Evolutionary conservation across 2,329 filamentous ascomycete species (phyloP), one percentile per base, ranked within the genome.

Genomic region (Sporothrix brasiliensis): DNA sequence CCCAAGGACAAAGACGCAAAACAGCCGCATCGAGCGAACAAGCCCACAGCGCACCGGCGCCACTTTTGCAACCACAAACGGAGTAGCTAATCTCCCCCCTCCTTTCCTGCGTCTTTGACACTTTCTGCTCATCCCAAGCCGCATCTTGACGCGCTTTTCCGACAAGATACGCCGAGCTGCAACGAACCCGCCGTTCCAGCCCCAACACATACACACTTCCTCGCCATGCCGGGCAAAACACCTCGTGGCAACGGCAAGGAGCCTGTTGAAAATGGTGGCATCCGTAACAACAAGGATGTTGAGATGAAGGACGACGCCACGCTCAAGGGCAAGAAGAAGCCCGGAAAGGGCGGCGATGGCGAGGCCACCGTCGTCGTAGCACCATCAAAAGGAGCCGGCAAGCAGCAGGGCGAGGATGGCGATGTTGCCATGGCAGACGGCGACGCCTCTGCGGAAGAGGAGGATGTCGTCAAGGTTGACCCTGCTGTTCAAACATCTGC

Each of bases 341-440:
- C 88, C 80, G 88, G 89, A 80, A 89, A 93, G 77, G 89, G 86
- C 77, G 90, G 92, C 76, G 90, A 92, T 76, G 90, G 44, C 82
- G 90, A 92, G 83, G 93, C 93, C 90, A 93, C 91, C 67, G 90
- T 93, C 74, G 91, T 93, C 76, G 90, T 93, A 58, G 90, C 91
- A 69, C 90, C 89, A 71, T 87, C 89, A 63, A 72, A 72, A 63
- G 67, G 52, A 1, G 34, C 1, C 53, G 68, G 39, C 19, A 69
- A 49, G 54, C 44, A 61, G 60, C 74, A 92, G 92, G 76, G 82
- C 72, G 89, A 92, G 75, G 69, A 92, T 75, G 89, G 86, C 67
- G 91, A 94, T 79, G 84, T 92, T 73, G 82, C 84, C 74, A 93
- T 93, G 91, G 88, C 88, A 74, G 89, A 87, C 74, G 80, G 82